Evolutionary conservation across 2,329 filamentous ascomycete species (phyloP), one percentile per base, ranked within the genome.

Genomic region (Aspergillus uvarum): DNA sequence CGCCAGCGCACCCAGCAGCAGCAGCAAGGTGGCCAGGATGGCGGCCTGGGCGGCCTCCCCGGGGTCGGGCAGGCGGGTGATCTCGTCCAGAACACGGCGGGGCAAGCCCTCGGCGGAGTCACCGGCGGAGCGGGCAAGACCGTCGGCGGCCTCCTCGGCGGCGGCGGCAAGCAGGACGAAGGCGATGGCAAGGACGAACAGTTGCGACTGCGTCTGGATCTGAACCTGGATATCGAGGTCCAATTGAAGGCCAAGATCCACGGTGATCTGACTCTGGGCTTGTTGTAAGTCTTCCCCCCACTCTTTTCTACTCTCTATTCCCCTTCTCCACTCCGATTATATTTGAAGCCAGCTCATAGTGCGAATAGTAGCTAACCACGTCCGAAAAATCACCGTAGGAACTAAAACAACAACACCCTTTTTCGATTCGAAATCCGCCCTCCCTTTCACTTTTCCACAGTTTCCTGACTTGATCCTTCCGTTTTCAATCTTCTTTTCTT

Each of bases 191-290:
- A 62, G 29, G 56, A 62, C 1, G 57, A 62, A 42, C 63, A 65
- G 54, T 32, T 65, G 71, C 87, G 87, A 73, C 76, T 93, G 71
- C 84, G 87, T 42, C 79, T 95, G 22, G 91, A 93, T 72, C 79
- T 92, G 58, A 92, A 93, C 75, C 80, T 95, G 59, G 91, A 95
- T 66, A 83, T 95, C 53, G 91, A 95, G 76, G 90, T 95, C 63
- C 89, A 92, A 69, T 83, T 95, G 62, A 95, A 95, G 82, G 91
- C 91, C 21, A 88, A 89, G 75, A 92, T 95, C 65, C 87, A 92
- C 69, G 92, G 92, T 71, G 92, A 96, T 78, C 78, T 96, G 65
- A 92, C 90, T 35, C 77, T 95, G 65, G 89, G 87, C 65, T 82
- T 95, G 70, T 85, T 89, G 89, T 91, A 83, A 81, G 86, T 87